phyloP scores from a whole-genome alignment of 441 rosid genomes.

The Rhodomyrtus psidioides region DNA sequence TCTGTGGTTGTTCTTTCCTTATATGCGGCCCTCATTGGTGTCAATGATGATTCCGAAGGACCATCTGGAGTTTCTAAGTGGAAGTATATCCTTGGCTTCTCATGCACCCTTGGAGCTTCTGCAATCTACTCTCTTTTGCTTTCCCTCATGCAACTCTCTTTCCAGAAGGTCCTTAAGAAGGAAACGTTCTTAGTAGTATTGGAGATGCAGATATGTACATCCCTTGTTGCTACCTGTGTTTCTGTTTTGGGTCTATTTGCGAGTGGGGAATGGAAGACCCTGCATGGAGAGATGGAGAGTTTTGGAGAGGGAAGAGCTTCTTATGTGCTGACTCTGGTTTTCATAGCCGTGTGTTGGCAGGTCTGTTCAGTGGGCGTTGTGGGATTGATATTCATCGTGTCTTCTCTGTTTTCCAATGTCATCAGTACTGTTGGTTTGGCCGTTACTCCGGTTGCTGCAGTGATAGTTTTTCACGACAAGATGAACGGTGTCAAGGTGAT shows the following conservation, averaged over 20 bases:
- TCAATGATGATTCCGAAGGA: conserved; percentile 51
- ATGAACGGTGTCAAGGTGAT: conserved; percentile 73
- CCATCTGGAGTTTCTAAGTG: conserved; percentile 53
- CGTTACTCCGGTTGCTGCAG: conserved; percentile 67
- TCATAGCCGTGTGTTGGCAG: conserved; percentile 80
- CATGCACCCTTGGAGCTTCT: conserved; percentile 60
- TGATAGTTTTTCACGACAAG: conserved; percentile 59
- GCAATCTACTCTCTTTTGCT: conserved; percentile 78
- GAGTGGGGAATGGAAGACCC: conserved; percentile 81
- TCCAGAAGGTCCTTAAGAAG: conserved; percentile 57
- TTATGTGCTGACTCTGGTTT: conserved; percentile 58
- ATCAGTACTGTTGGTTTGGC: conserved; percentile 74
- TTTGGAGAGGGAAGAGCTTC: conserved; percentile 48
- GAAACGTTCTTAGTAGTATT: conserved; percentile 65
- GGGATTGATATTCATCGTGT: conserved; percentile 79
- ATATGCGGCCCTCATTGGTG: conserved; percentile 65
- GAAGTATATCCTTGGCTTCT: conserved; percentile 52
- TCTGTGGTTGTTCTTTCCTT: conserved; percentile 67
- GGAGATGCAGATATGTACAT: conserved; percentile 77
- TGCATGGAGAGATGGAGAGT: conserved; percentile 58
- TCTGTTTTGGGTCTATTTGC: conserved; percentile 54
- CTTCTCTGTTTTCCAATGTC: conserved; percentile 88
- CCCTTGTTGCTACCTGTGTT: conserved; percentile 50
- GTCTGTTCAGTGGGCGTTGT: conserved; percentile 83
- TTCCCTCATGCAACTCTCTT: conserved; percentile 73